Evolutionary conservation across 371 early-diverging fungal species (phyloP).

Genomic region (Quaeritorhiza haematococci): DNA sequence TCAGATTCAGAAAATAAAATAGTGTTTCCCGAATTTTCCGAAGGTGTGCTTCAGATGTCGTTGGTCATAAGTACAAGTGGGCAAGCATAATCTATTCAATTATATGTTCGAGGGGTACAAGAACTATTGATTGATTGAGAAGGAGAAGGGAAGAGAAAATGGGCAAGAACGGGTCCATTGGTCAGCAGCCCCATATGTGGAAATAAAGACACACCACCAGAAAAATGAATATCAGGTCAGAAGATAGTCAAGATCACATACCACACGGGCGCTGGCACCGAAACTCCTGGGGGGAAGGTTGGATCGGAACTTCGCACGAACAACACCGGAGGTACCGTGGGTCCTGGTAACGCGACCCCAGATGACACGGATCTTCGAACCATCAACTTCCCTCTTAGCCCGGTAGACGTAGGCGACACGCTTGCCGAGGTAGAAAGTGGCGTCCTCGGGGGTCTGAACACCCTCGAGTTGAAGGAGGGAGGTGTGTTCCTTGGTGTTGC

Average conservation of each 20-base stretch:
- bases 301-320: slow-evolving; percentile 92
- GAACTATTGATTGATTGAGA: too few species aligned
- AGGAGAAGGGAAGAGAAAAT: too few species aligned
- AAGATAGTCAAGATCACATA: too few species aligned
- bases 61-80: too few species aligned
- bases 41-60: too few species aligned
- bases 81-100: background rate
- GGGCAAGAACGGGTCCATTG: background rate
- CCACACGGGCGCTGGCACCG: slow-evolving; percentile 88
- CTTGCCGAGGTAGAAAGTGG: slow-evolving; percentile 86
- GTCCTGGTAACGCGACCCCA: slow-evolving; percentile 94
- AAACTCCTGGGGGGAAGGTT: slow-evolving; percentile 93
- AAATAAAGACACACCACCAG: background rate
- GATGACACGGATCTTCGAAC: slow-evolving; percentile 90
- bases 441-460: slow-evolving; percentile 80
- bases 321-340: slow-evolving; percentile 94
- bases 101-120: background rate
- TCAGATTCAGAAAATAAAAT: too few species aligned
- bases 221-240: too few species aligned
- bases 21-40: too few species aligned
- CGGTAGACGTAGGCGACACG: slow-evolving; percentile 74
- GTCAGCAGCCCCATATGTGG: background rate
- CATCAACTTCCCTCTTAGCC: slow-evolving; percentile 66
- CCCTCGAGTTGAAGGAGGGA: slow-evolving; percentile 91
- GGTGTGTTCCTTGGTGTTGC: slow-evolving; percentile 82